Conservation (phyloP, 495 filamentous ascomycete species). For the Penicillium verhagenii region DNA sequence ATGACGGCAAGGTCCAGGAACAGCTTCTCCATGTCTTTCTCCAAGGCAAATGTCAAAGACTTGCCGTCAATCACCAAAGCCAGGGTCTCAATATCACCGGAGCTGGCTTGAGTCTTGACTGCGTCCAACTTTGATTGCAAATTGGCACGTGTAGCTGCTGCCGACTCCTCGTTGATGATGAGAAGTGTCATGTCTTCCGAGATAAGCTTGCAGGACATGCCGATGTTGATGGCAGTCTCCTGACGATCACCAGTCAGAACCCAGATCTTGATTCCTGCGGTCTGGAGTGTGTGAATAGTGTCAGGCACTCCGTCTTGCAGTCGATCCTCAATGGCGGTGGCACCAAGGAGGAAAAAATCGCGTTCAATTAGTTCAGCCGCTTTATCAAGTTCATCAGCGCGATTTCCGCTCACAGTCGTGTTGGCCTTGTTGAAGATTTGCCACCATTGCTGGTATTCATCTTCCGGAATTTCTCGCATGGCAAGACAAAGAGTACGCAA, state of each 20-base stretch:
- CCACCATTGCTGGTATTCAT: slow-evolving; percentile 87
- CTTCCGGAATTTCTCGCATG: slow-evolving; percentile 89
- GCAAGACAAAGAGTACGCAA: slow-evolving; percentile 93
- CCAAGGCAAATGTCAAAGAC: slow-evolving; percentile 89
- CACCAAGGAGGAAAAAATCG: slow-evolving; percentile 86
- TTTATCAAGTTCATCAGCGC: slow-evolving; percentile 95
- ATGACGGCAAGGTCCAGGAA: slow-evolving; percentile 91
- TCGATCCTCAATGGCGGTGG: slow-evolving; percentile 96
- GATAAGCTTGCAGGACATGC: slow-evolving; percentile 98
- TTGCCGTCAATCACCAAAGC: slow-evolving; percentile 98
- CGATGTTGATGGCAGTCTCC: slow-evolving; percentile 99
- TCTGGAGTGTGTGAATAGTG: slow-evolving; percentile 96
- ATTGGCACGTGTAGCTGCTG: slow-evolving; percentile 75
- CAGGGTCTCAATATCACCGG: slow-evolving; percentile 79
- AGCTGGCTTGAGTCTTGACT: slow-evolving; percentile 70
- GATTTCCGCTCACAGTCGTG: slow-evolving; percentile 88
- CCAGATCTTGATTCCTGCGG: slow-evolving; percentile 98
- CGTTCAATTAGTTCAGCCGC: slow-evolving; percentile 94
- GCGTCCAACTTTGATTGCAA: slow-evolving; percentile 90
- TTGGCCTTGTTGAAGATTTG: slow-evolving; percentile 83
- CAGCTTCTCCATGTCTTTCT: slow-evolving; percentile 88
- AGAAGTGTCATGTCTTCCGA: slow-evolving; percentile 98
- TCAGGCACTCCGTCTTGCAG: slow-evolving; percentile 98
- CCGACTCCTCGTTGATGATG: slow-evolving; percentile 88
- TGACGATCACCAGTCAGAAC: slow-evolving; percentile 97